Evolutionary conservation across 805 yeast species (phyloP), one percentile per base, ranked within the genome.

Genomic region (Saturnispora bothae): DNA sequence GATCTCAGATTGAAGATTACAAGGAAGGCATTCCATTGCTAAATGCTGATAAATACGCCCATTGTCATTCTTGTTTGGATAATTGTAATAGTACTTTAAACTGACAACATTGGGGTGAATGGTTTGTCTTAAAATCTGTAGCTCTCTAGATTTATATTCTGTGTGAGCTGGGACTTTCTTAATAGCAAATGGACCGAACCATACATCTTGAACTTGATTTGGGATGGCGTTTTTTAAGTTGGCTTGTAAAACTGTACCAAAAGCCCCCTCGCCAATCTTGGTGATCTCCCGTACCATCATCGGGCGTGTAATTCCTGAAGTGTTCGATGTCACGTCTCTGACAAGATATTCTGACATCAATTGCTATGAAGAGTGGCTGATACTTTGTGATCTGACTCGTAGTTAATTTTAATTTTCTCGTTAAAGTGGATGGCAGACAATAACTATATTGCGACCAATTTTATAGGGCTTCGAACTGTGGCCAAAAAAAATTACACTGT

Each of bases 1-100:
- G 49, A 83, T 81, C 58, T 83, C 94, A 37, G 67, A 59, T 54
- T 82, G 92, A 45, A 83, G 65, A 40, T 83, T 83, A 31, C 78
- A 78, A n/a, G 92, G 92, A 40, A 83, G 64, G 48, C 88, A 80
- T 59, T 83, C 94, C 94, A 83, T 83, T 22, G 84, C 92, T 49
- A 83, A 63, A 63, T 82, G 83, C 54, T 80, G 89, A 54, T 80
- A 83, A 20, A 82, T 54, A 50, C 76, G 73, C 45, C 72, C 71
- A 33, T 48, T 47, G 54, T 81, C 89, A 37, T 63, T 61, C 7
- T 73, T 67, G 43, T 78, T 71, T 31, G 72, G 69, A 53, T 78
- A 78, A 46, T 81, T 82, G 60, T 78, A 83, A 54, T 75, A 83
- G 53, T 66, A 82, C 48, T 76, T 72, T 49, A 83, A 64, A 28